Percentiles rank a stretch among this genome's conserved stretches.
phyloP scores from a whole-genome alignment of 2,329 filamentous ascomycete genomes.

The Aspergillus hiratsukae region DNA sequence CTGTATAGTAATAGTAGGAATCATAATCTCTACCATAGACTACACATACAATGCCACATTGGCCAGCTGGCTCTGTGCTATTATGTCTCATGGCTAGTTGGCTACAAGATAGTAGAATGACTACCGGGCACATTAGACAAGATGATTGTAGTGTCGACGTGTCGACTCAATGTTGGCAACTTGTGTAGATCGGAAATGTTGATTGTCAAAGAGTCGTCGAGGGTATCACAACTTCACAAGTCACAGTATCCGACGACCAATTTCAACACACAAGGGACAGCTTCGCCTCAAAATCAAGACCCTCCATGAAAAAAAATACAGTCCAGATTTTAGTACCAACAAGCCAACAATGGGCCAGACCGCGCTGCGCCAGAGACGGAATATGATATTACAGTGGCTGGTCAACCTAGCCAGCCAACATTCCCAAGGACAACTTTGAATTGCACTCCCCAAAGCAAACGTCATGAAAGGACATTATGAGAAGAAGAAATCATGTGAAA shows the following conservation, averaged over 20 bases:
- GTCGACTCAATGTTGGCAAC: background rate
- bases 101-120: too few relatives aligned
- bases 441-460: constrained; percentile 1
- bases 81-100: too few relatives aligned
- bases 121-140: too few relatives aligned
- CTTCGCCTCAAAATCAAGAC: background rate
- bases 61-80: too few relatives aligned
- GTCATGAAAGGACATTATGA: background rate
- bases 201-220: too few relatives aligned
- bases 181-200: background rate
- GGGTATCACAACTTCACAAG: background rate
- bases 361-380: background rate
- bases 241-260: background rate
- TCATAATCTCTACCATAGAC: too few relatives aligned
- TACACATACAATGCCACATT: too few relatives aligned
- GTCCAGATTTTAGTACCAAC: background rate
- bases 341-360: background rate
- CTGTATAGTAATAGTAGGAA: too few relatives aligned
- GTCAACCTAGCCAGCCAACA: constrained; percentile 12
- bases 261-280: background rate
- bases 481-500: background rate
- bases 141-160: background rate
- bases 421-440: constrained; percentile 7
- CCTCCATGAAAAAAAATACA: background rate
- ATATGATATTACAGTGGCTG: constrained; percentile 13